phyloP scores from a whole-genome alignment of 306 rosid species.

The Casuarina cunninghamiana region DNA sequence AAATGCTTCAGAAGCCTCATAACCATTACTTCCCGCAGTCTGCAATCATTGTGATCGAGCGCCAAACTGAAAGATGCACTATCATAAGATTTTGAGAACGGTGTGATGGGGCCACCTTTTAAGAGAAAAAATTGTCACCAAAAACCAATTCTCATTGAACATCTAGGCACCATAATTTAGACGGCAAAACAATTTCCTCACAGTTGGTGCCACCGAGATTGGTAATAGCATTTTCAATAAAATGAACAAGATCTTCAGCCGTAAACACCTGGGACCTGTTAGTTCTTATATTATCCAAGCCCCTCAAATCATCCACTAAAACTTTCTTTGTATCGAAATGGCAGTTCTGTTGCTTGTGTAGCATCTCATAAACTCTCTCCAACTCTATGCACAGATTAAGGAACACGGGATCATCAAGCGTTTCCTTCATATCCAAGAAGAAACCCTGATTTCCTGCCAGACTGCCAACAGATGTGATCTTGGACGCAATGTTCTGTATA shows the following conservation, averaged over 20 bases:
- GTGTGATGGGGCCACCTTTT: conserved; percentile 22
- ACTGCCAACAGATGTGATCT: conserved; percentile 50
- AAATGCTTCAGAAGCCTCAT: conserved; percentile 11
- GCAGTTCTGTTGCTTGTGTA: conserved; percentile 37
- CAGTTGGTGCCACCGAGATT: conserved; percentile 21
- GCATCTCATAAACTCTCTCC: conserved; percentile 45
- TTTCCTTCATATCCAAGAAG: conserved; percentile 48
- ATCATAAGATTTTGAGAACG: conserved; percentile 2
- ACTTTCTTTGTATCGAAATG: conserved; percentile 28
- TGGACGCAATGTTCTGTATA: conserved; percentile 36
- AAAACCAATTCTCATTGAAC: conserved; percentile 11
- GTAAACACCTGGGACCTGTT: conserved; percentile 40
- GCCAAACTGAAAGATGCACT: not conserved
- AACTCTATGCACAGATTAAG: conserved; percentile 42
- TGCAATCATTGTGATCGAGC: conserved; percentile 1
- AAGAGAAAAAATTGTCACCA: conserved; percentile 13
- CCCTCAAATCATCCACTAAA: conserved; percentile 38
- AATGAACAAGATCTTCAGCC: conserved; percentile 60
- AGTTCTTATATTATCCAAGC: conserved; percentile 36
- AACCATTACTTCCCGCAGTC: not conserved
- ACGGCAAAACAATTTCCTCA: conserved; percentile 11
- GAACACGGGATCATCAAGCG: conserved; percentile 52
- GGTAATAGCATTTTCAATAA: conserved; percentile 37
- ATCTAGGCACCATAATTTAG: conserved; percentile 8
- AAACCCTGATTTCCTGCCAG: conserved; percentile 50